These are phyloP conservation scores for Nyssa sinensis DNA, from an alignment of 148 eudicot species.

Conservation along the genomic window DNA sequence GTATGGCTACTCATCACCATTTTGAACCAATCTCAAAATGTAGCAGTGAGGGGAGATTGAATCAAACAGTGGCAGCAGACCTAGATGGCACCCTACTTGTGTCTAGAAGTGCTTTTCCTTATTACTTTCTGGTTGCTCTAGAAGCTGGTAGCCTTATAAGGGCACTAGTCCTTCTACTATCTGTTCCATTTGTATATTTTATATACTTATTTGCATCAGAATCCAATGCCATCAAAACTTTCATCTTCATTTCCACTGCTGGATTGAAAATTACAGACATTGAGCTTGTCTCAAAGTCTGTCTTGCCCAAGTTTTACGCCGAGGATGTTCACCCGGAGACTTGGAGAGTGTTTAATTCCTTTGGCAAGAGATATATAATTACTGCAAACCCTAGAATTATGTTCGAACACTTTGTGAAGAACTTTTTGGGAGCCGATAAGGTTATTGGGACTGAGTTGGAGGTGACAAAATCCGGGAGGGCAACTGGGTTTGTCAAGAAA, in stretches of 20 bases:
- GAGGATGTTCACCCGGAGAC: conserved; percentile 61
- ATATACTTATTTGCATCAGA: conserved; percentile 50
- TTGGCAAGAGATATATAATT: conserved; percentile 49
- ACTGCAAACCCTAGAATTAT: conserved; percentile 70
- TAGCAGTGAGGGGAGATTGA: conserved; percentile 38
- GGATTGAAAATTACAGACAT: conserved; percentile 56
- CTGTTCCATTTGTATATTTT: conserved; percentile 52
- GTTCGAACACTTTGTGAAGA: conserved; percentile 67
- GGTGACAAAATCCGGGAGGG: conserved; percentile 44
- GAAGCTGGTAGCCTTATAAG: conserved; percentile 73
- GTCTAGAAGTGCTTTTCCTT: conserved; percentile 58
- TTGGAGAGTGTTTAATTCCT: conserved; percentile 64
- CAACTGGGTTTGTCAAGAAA: conserved; percentile 56
- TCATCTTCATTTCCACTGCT: conserved; percentile 60
- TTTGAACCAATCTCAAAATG: conserved; percentile 50
- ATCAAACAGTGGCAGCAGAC: conserved; percentile 61
- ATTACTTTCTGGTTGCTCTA: conserved; percentile 62
- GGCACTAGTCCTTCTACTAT: conserved; percentile 43
- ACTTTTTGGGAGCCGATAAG: conserved; percentile 58
- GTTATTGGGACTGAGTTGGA: conserved; percentile 70
- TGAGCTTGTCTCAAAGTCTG: conserved; percentile 65
- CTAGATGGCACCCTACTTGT: conserved; percentile 73
- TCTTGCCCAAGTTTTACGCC: conserved; percentile 58
- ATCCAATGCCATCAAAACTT: conserved; percentile 36
- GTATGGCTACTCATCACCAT: conserved; percentile 40